Percentiles rank a stretch among this genome's conserved stretches.
Evolutionary conservation across 257 asterid genomes (phyloP).

Genomic region (Linderniella brevidens): DNA sequence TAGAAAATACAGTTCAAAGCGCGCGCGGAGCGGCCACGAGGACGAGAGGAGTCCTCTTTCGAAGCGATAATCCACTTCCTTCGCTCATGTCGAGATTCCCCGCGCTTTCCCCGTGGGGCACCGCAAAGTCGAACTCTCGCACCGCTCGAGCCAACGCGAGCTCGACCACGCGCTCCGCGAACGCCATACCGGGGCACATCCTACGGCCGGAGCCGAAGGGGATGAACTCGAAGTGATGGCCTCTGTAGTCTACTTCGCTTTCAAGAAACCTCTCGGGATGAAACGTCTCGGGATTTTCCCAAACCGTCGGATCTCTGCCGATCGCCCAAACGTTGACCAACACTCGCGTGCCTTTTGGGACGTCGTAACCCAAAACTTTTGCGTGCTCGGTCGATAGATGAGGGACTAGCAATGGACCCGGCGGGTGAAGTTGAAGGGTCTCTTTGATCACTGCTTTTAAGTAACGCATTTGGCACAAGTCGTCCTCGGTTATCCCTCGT

Average conservation of each 20-base stretch:
- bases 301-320: conserved; percentile 21
- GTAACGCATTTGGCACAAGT: conserved; percentile 26
- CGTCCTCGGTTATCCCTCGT: not conserved
- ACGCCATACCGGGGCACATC: conserved; percentile 32
- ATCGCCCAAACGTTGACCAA: conserved; percentile 40
- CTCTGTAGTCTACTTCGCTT: conserved; percentile 17
- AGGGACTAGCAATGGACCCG: conserved; percentile 27
- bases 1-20: too few relatives aligned
- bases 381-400: conserved; percentile 26
- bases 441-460: conserved; percentile 36
- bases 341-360: conserved; percentile 19
- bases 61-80: conserved; percentile 13
- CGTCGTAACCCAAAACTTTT: conserved; percentile 20
- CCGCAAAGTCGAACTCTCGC: conserved; percentile 18
- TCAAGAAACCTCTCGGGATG: conserved; percentile 33
- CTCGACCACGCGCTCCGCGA: conserved; percentile 14
- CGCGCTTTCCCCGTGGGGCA: conserved; percentile 9
- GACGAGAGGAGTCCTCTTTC: conserved; percentile 17
- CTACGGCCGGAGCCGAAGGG: conserved; percentile 57
- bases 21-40: conserved; percentile 11
- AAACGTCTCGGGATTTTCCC: conserved; percentile 36
- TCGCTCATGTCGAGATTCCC: conserved; percentile 37
- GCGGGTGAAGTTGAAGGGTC: conserved; percentile 22
- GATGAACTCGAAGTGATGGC: conserved; percentile 24
- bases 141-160: conserved; percentile 25